Percentiles rank a stretch among this genome's conserved stretches.
These are phyloP conservation scores for Xylaria sp. DNA, from an alignment of 2,329 filamentous ascomycete species.

Conservation along the genomic window DNA sequence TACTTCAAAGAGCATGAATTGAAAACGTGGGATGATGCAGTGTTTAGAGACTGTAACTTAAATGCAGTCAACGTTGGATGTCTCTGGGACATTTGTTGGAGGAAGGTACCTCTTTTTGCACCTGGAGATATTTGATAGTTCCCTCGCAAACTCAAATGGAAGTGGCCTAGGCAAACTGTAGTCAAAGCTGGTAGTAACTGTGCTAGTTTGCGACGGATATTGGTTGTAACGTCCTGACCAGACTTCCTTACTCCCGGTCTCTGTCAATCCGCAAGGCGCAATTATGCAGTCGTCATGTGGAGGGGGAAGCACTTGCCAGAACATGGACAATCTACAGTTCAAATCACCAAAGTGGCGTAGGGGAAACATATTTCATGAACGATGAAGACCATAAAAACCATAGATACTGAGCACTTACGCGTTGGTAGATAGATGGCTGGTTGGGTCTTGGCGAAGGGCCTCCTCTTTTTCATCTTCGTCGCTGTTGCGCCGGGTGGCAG, in stretches of 20 bases:
- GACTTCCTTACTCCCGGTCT: neutral
- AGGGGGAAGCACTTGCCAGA: neutral
- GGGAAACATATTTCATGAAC: constrained; percentile 7
- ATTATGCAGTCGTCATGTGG: constrained; percentile 4
- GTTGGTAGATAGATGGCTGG: constrained; percentile 78
- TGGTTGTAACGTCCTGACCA: constrained; percentile 12
- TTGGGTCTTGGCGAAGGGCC: constrained; percentile 74
- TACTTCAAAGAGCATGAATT: neutral
- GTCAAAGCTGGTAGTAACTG: neutral
- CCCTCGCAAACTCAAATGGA: neutral
- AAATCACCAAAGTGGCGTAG: neutral
- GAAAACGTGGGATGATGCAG: neutral
- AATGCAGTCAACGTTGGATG: neutral
- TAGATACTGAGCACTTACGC: constrained; percentile 71
- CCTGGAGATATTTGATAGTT: constrained; percentile 2
- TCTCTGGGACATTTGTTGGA: neutral
- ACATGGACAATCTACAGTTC: neutral
- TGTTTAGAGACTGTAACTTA: constrained; percentile 1
- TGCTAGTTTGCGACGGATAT: neutral
- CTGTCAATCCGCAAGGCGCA: neutral
- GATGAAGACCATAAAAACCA: neutral
- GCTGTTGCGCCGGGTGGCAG: constrained; percentile 87
- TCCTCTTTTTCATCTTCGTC: constrained; percentile 90
- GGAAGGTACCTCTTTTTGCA: constrained; percentile 22
- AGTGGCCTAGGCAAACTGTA: neutral